Evolutionary conservation across 2,329 filamentous ascomycete genomes (phyloP), one percentile per base, ranked within the genome.

Genomic region (Alternaria hordeiaustralica): DNA sequence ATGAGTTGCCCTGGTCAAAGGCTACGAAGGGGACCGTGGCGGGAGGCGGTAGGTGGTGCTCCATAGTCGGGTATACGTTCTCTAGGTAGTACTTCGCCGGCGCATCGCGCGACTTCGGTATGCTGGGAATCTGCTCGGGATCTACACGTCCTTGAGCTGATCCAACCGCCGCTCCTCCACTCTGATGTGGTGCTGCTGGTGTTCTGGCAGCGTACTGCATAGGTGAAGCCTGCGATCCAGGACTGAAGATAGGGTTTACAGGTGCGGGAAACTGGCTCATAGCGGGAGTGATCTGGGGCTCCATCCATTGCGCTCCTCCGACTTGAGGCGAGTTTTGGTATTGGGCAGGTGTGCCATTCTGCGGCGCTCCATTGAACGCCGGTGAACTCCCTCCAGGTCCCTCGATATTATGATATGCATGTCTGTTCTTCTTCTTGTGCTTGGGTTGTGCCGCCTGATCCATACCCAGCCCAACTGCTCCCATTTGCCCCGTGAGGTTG

Each of bases 1-100:
- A 97, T 6, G 96, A 91, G 79, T 97, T 99, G 73, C 96, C 96
- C 80, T 99, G 96, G 74, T 99, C 96, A 73, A 90, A 92, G n/a
- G 94, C 92, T 41, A 97, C 91, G 75, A 96, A 98, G 3, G 96
- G 94, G 21, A 96, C 87, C 6, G 92, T 89, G 13, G 94, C 92
- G 3, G 96, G 94, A 50, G 96, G 96, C 11, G 96, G 94, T 3
- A 97, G 86, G 77, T 97, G 94, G 63, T 92, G 92, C 82, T 98
- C 95, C 83, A 98, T 97, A 4, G 96, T 99, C 18, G 95, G 94
- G 79, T 97, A 98, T 55, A 97, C 86, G 79, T 97, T 92, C 71
- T 87, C 89, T 71, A 96, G 87, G 78, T 95, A 99, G 82, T 94
- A 91, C 68, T 91, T 90, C 69, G 96, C 92, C 8, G 92, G 87